Evolutionary conservation across 352 stramenopile genomes (phyloP), one percentile per base, ranked within the genome.

Genomic region (Globisporangium acanthophoron): DNA sequence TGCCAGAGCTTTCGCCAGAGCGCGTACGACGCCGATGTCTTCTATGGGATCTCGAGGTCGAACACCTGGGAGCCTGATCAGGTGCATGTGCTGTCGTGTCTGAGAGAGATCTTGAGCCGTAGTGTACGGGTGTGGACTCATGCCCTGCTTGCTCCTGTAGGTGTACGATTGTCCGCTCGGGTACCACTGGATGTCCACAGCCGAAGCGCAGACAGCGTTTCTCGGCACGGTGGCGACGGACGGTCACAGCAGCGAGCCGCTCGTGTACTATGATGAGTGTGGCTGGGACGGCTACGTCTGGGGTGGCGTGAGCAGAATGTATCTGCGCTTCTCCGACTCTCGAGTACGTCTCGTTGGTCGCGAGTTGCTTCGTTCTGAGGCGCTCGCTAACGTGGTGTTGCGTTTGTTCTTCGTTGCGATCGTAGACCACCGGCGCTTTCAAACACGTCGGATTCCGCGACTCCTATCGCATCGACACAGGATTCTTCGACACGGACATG

Each of bases 251-350:
- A 59, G 41, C 13, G 74, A 85, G 45, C 67, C 67, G 37, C 61
- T 78, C 24, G 84, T 78, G 45, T 97, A 97, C 69, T 94, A 79
- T 52, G 69, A 76, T 29, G 69, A 96, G 58, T 97, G 90, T 59
- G 90, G 86, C 21, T 97, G 90, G 90, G 44, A 67, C 3, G 87
- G 74, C 15, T 95, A 84, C 56, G 55, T 64, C 15, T 97, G 82
- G 79, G 80, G 85, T 48, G 75, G 80, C 37, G 59, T 65, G 33
- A 48, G n/a, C 18, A 71, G 90, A 31, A 66, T 65, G 35, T 77
- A 88, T 50, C 96, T 97, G 65, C 78, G 88, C 33, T 94, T 97
- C 49, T 74, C 84, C 3, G 90, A 97, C 65, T 97, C 87, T 16
- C 56, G 54, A 56, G 68, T 85, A 37, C 54, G 44, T 57, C 8